These are phyloP conservation scores for Backusella mclennaniae DNA, from an alignment of 192 early-diverging fungal genomes.

Conservation along the genomic window DNA sequence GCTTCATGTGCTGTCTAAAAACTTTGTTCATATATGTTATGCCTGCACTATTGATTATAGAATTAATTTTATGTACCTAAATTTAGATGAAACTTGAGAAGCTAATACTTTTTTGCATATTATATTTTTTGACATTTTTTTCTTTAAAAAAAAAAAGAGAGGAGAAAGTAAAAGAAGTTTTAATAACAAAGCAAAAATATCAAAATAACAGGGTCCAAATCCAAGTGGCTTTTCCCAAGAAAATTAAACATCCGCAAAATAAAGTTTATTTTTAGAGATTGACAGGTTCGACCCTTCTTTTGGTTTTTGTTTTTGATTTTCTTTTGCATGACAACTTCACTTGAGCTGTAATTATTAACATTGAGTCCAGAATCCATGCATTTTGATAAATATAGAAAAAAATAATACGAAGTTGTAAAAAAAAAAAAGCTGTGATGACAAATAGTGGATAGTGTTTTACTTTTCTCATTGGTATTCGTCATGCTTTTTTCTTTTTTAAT, in stretches of 20 bases:
- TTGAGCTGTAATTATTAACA: background rate
- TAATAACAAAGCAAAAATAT: background rate
- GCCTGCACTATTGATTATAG: background rate
- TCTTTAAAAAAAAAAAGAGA: background rate
- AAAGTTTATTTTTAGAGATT: background rate
- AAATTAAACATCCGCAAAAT: background rate
- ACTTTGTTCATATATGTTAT: background rate
- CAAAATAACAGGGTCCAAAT: background rate
- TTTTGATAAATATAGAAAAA: background rate
- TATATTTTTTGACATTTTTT: constrained; percentile 1
- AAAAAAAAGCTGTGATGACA: background rate
- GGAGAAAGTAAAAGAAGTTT: background rate
- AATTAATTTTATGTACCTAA: constrained; percentile 48
- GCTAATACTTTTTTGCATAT: constrained; percentile 59
- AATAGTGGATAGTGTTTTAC: background rate
- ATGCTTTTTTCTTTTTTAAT: background rate
- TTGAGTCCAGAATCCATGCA: background rate
- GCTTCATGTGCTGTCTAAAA: constrained; percentile 55
- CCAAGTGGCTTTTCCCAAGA: background rate
- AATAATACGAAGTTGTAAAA: background rate
- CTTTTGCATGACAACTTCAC: background rate
- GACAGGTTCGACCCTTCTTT: background rate
- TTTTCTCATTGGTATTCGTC: background rate
- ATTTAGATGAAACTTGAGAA: constrained; percentile 59
- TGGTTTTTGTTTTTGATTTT: background rate